phyloP scores from a whole-genome alignment of 2,329 filamentous ascomycete genomes.

The Ascocoryne sarcoides region DNA sequence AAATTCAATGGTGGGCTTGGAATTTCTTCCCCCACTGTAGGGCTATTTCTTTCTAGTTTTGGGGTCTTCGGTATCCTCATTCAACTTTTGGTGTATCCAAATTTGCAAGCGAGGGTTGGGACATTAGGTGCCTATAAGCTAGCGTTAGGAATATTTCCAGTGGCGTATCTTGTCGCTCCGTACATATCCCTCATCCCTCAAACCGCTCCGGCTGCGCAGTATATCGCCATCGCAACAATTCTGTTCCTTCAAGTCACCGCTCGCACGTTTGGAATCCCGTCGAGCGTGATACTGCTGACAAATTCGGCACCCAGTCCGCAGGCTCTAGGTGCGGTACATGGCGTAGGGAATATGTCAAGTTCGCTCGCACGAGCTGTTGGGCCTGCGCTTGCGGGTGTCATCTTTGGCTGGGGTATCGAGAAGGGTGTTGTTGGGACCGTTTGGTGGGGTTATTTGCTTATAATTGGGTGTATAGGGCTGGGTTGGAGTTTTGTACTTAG shows the following conservation, averaged over 20 bases:
- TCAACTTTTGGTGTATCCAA: constrained; percentile 63
- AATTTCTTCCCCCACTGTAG: constrained; percentile 57
- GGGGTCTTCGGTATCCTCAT: constrained; percentile 61
- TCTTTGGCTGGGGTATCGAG: constrained; percentile 23
- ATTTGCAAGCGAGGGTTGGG: constrained; percentile 55
- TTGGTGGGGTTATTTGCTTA: constrained; percentile 22
- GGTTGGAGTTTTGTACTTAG: constrained; percentile 18
- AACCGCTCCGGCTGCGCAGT: constrained; percentile 32
- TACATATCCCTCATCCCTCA: constrained; percentile 54
- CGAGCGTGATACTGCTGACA: constrained; percentile 50
- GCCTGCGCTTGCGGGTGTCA: constrained; percentile 38
- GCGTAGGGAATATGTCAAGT: constrained; percentile 41
- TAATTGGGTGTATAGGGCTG: constrained; percentile 33
- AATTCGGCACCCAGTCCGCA: constrained; percentile 49
- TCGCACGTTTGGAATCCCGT: constrained; percentile 57
- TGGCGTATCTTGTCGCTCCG: constrained; percentile 61
- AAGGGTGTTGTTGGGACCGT: constrained; percentile 24
- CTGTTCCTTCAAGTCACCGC: constrained; percentile 62
- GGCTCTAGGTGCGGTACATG: constrained; percentile 47
- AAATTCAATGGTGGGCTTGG: constrained; percentile 62
- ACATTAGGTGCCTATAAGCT: constrained; percentile 57
- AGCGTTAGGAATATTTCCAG: constrained; percentile 60
- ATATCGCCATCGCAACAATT: constrained; percentile 49
- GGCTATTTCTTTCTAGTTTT: constrained; percentile 59
- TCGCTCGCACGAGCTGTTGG: constrained; percentile 40